phyloP scores from a whole-genome alignment of 108 stramenopile genomes.

The Skeletonema tropicum region DNA sequence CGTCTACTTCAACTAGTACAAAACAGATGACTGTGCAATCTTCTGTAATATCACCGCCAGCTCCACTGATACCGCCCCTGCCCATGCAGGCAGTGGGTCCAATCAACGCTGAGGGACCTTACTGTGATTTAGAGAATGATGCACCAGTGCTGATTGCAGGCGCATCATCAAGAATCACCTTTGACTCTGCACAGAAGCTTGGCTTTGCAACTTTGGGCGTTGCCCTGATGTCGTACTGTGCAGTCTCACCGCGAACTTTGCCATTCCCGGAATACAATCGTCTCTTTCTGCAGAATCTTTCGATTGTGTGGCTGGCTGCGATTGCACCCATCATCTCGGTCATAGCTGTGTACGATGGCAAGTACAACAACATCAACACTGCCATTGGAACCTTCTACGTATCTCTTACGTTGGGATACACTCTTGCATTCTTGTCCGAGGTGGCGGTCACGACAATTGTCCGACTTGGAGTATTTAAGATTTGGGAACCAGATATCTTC shows the following conservation, averaged over 20 bases:
- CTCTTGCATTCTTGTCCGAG: slow-evolving; percentile 66
- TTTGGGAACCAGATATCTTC: slow-evolving; percentile 83
- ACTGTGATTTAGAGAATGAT: slow-evolving; percentile 31
- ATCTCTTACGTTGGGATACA: slow-evolving; percentile 78
- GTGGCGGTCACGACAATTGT: slow-evolving; percentile 71
- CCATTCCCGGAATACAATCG: slow-evolving; percentile 73
- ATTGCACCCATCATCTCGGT: slow-evolving; percentile 57
- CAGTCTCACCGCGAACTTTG: slow-evolving; percentile 75
- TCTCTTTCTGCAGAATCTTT: slow-evolving; percentile 70
- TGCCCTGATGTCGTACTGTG: slow-evolving; percentile 61
- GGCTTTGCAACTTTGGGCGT: slow-evolving; percentile 44
- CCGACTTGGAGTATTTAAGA: slow-evolving; percentile 68
- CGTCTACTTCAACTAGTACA: not conserved
- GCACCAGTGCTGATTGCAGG: slow-evolving; percentile 40
- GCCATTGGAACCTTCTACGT: slow-evolving; percentile 69
- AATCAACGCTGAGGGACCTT: slow-evolving; percentile 28
- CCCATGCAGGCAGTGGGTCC: slow-evolving; percentile 2
- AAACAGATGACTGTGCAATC: slow-evolving; percentile 22
- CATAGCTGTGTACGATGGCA: slow-evolving; percentile 57
- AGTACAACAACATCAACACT: slow-evolving; percentile 61
- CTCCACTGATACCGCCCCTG: slow-evolving; percentile 9
- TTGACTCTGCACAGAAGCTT: slow-evolving; percentile 75
- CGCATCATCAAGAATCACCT: slow-evolving; percentile 43
- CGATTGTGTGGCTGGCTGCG: slow-evolving; percentile 45
- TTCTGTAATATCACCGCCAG: slow-evolving; percentile 11